These are phyloP conservation scores for Hygrocybe coccinea DNA, from an alignment of 768 basidiomycete species.

Conservation along the genomic window DNA sequence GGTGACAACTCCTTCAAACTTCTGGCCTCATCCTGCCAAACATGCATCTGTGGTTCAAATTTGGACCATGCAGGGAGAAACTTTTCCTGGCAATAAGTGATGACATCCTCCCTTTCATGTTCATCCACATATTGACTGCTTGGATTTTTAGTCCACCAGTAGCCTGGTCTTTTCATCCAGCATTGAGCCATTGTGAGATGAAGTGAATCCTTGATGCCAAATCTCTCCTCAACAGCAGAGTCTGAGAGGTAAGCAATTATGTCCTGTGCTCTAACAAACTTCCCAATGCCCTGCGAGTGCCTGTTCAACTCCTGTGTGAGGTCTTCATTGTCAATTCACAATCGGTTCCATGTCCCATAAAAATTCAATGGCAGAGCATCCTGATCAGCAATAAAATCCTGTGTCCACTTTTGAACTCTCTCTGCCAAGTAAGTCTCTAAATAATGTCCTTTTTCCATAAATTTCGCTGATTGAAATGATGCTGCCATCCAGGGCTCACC, in stretches of 20 bases:
- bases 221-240: conserved; percentile 12
- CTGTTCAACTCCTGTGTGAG: conserved; percentile 17
- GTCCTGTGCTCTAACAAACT: conserved; percentile 15
- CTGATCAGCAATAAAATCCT: conserved; percentile 15
- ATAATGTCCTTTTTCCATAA: not conserved
- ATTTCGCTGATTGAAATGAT: not conserved
- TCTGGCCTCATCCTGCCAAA: conserved; percentile 7
- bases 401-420: conserved; percentile 16
- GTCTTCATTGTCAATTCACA: conserved; percentile 22
- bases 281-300: conserved; percentile 17
- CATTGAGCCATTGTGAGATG: conserved; percentile 14
- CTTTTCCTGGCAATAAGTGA: conserved; percentile 21
- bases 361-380: conserved; percentile 17
- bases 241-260: conserved; percentile 16
- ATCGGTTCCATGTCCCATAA: conserved; percentile 19
- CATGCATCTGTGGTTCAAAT: conserved; percentile 5
- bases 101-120: conserved; percentile 30
- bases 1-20: not conserved
- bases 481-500: conserved; percentile 5
- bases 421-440: conserved; percentile 4
- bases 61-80: conserved; percentile 19
- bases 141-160: conserved; percentile 10
- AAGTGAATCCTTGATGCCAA: conserved; percentile 5
- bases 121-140: conserved; percentile 31
- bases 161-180: conserved; percentile 18